phyloP scores from a whole-genome alignment of 2,329 filamentous ascomycete species.

The Emydomyces testavorans region DNA sequence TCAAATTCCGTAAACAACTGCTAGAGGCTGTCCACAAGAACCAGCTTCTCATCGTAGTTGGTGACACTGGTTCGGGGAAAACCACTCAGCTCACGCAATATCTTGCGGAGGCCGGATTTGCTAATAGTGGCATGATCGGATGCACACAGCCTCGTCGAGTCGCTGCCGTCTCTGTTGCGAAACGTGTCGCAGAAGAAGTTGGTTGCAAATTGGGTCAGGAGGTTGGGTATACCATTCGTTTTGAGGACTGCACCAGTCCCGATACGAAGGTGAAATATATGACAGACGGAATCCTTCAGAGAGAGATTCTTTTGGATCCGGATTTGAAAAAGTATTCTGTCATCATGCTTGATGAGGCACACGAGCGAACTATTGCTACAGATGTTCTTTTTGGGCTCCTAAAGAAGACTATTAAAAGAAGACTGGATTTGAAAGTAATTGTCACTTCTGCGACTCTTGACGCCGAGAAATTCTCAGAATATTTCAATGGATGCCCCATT shows the following conservation, averaged over 20 bases:
- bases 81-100: constrained; percentile 96
- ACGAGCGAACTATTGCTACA: constrained; percentile 92
- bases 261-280: constrained; percentile 97
- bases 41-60: constrained; percentile 88
- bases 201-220: constrained; percentile 82
- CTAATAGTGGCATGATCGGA: constrained; percentile 76
- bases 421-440: constrained; percentile 84
- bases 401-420: constrained; percentile 80
- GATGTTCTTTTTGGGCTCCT: constrained; percentile 89
- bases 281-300: constrained; percentile 96
- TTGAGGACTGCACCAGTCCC: constrained; percentile 83
- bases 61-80: constrained; percentile 94
- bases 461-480: constrained; percentile 92
- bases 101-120: constrained; percentile 82
- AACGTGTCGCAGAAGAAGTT: constrained; percentile 92
- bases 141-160: constrained; percentile 96
- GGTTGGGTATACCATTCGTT: constrained; percentile 94
- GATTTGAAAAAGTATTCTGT: constrained; percentile 83
- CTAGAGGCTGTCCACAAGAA: constrained; percentile 79
- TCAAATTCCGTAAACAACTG: constrained; percentile 72
- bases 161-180: constrained; percentile 93
- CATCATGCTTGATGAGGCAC: constrained; percentile 96
- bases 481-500: constrained; percentile 92
- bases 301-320: constrained; percentile 87
- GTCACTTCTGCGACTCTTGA: constrained; percentile 94